Evolutionary conservation across 169 alveolate species (phyloP), one percentile per base, ranked within the genome.

Genomic region (Cystoisospora suis): DNA sequence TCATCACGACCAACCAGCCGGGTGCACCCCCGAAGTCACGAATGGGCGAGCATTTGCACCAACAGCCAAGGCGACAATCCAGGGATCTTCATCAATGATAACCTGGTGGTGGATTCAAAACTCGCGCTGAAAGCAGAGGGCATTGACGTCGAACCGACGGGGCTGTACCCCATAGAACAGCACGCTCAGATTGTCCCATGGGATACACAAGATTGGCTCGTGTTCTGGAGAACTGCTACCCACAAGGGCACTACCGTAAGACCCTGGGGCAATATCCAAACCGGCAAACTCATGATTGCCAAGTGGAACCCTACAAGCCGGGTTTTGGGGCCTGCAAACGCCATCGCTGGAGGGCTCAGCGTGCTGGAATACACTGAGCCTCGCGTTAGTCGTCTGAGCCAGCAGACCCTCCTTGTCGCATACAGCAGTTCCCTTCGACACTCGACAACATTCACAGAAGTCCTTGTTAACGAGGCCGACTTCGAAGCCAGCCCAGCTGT

Each of bases 1-100:
- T 72, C 83, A 2, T 72, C 83, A 56, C 83, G n/a, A 6, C 83
- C 83, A 47, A 6, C 44, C 59, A n/a, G 20, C 3, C 83, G 83
- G 38, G 83, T 72, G 6, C 83, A 72, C 83, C 83, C 83, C 58
- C 40, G 44, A 34, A 38, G 59, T 0, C 83, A 36, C 58, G 23
- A 40, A 34, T 72, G 83, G 83, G 56, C 56, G 12, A 72, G 83
- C 56, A 56, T 72, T n/a, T 72, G 83, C 58, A 72, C 58, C 45
- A 72, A 34, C 56, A 38, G 32, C 45, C 38, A 40, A 12, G 49
- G 59, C 36, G 83, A 72, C 83, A 56, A 34, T 6, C 58, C 83
- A 29, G 83, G 83, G n/a, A 38, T 72, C 56, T 72, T 38, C 83
- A 38, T 72, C 47, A 72, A 72, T 34, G 83, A 72, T 56, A 36